phyloP scores from a whole-genome alignment of 345 rosid genomes.

The Eucalyptus cloeziana region DNA sequence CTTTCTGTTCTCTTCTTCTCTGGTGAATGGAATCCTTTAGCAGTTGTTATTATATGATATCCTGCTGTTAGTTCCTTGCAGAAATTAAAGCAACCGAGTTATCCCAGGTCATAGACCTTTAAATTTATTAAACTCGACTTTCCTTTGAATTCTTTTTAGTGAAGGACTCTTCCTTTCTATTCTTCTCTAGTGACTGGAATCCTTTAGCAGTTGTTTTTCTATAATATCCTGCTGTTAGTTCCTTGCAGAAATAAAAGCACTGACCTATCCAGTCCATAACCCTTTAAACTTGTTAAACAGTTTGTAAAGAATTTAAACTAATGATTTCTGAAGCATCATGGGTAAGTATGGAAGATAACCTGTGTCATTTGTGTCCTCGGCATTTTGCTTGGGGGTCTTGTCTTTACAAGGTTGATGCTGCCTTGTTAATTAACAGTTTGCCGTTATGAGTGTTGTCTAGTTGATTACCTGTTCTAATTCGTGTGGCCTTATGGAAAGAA shows the following conservation, averaged over 20 bases:
- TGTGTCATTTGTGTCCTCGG: background rate
- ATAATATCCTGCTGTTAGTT: background rate
- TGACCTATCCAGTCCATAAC: background rate
- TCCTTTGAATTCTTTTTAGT: background rate
- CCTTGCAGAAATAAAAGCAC: background rate
- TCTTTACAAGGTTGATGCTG: background rate
- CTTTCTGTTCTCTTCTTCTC: background rate
- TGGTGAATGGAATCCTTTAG: background rate
- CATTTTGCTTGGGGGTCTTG: background rate
- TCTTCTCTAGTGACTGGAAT: background rate
- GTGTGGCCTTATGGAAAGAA: background rate
- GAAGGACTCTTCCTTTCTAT: background rate
- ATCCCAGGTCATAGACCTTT: background rate
- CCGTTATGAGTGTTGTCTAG: background rate
- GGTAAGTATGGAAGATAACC: background rate
- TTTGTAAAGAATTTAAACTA: background rate
- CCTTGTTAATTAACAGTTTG: background rate
- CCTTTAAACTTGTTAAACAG: background rate
- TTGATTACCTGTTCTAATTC: background rate
- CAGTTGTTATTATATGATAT: background rate
- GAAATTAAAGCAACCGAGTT: background rate
- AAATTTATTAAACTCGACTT: background rate
- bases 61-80: background rate
- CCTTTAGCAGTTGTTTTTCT: background rate
- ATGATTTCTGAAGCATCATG: background rate